Conservation (phyloP, 208 protist genomes). For the Trypanosoma melophagium region DNA sequence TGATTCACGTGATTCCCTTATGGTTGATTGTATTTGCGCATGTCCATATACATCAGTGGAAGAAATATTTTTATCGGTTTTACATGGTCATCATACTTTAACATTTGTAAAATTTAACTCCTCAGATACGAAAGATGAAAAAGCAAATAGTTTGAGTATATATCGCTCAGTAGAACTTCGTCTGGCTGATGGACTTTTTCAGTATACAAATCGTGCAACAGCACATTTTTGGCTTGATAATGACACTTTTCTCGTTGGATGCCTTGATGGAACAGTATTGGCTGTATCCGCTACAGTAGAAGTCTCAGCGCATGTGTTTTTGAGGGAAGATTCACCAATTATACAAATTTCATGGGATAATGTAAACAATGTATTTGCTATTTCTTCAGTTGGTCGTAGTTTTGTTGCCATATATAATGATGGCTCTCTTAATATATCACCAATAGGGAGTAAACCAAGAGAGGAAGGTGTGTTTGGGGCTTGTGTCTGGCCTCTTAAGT, state of each 20-base stretch:
- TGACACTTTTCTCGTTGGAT: constrained; percentile 19
- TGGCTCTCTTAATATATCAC: neutral
- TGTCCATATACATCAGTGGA: neutral
- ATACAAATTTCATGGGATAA: constrained; percentile 2
- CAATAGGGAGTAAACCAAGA: constrained; percentile 15
- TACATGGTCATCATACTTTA: neutral
- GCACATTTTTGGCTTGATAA: constrained; percentile 21
- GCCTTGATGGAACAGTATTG: constrained; percentile 15
- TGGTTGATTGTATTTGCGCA: constrained; percentile 10
- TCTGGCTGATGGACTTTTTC: too few species aligned
- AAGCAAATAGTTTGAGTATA: too few species aligned
- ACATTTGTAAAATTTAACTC: constrained; percentile 4
- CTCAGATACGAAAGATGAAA: too few species aligned
- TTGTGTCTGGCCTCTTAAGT: constrained; percentile 4
- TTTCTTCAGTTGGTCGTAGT: constrained; percentile 16
- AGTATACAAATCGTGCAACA: constrained; percentile 17
- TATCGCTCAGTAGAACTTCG: too few species aligned
- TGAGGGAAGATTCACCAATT: constrained; percentile 15
- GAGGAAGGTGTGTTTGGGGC: constrained; percentile 19
- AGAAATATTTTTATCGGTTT: constrained; percentile 8
- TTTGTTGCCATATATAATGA: neutral
- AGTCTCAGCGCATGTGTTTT: neutral
- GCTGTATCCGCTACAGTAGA: constrained; percentile 1
- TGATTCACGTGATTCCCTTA: neutral
- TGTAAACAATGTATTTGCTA: neutral